Evolutionary conservation across 495 filamentous ascomycete species (phyloP).

Genomic region (Pseudotulostoma volvatum): DNA sequence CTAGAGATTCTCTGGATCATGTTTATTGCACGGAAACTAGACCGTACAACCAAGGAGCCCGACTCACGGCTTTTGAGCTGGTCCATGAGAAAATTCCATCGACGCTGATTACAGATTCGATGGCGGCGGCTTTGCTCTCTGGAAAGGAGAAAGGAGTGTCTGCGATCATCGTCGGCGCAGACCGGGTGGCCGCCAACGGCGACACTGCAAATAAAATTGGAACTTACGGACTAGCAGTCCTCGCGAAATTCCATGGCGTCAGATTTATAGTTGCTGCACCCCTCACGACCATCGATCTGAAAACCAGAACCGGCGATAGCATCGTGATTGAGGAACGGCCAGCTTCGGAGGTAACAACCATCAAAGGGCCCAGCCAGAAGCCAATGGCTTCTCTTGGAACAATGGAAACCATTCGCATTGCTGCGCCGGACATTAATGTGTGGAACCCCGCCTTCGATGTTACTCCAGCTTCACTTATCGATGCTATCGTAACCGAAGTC

Average conservation of each 20-base stretch:
- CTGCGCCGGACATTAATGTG: slow-evolving; percentile 62
- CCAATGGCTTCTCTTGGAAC: slow-evolving; percentile 10
- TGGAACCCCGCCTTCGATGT: slow-evolving; percentile 98
- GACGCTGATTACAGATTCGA: slow-evolving; percentile 88
- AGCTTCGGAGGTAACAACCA: slow-evolving; percentile 57
- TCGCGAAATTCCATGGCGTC: slow-evolving; percentile 70
- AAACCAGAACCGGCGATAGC: slow-evolving; percentile 52
- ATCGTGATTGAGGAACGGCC: slow-evolving; percentile 84
- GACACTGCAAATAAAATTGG: slow-evolving; percentile 99
- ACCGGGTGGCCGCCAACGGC: slow-evolving; percentile 88
- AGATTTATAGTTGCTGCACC: slow-evolving; percentile 94
- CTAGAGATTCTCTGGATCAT: slow-evolving; percentile 45
- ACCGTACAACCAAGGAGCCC: slow-evolving; percentile 93
- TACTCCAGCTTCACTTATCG: slow-evolving; percentile 71
- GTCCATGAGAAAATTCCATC: slow-evolving; percentile 86
- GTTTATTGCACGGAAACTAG: slow-evolving; percentile 94
- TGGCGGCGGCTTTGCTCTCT: slow-evolving; percentile 74
- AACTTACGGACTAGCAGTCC: slow-evolving; percentile 78
- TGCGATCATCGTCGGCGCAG: slow-evolving; percentile 85
- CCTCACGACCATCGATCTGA: slow-evolving; percentile 80
- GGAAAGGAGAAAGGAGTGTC: slow-evolving; percentile 44
- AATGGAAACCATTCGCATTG: slow-evolving; percentile 62
- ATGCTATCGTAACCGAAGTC: slow-evolving; percentile 85
- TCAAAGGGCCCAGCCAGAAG: slow-evolving; percentile 43
- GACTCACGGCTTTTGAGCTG: slow-evolving; percentile 89